Base-by-base conservation (phyloP, 2,329 filamentous ascomycete genomes). In the Penicillium sp. region DNA sequence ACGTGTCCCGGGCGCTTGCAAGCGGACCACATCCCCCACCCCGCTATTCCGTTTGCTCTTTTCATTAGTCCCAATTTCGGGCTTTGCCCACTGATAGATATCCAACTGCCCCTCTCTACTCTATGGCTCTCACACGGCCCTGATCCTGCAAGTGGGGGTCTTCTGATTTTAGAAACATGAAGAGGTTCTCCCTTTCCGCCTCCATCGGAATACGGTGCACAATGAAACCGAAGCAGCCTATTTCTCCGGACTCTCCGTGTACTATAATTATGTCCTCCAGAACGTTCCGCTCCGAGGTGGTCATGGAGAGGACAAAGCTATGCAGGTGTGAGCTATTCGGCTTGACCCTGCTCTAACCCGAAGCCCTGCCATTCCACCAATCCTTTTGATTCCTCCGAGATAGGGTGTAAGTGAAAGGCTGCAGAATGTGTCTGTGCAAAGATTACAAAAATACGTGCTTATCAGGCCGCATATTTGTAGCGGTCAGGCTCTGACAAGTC, bases 41-140 rank as follows among this genome's bases (percentile, higher is more conserved):
- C 10, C 39, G 3, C 23, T 42, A 21, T 42, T 50, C 53, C 51
- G 54, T 50, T 60, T 54, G 42, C 42, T 52, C 42, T 42, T 34
- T 44, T 54, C 48, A 51, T 55, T 57, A 46, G 44, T 38, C 51
- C 49, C 42, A 54, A 55, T 62, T 61, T 63, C 59, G 47, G 57
- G 51, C 47, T 45, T 16, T 48, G 49, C 41, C 54, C 52, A 59
- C 39, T 51, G 28, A 13, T 34, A 29, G 36, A 49, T 51, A 16
- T 50, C 51, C 42, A 33, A 51, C 12, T 39, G 44, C 51, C 45
- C 45, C 28, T 44, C 45, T 39, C 23, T 18, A n/a, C 42, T 42
- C 43, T 21, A 53, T 28, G 41, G 41, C 23, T 26, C 41, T 5
- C 12, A 42, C 26, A 29, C 16, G 42, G 43, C 41, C 36, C 4